Conservation (phyloP, 768 basidiomycete genomes). For the Termitomyces sp. region DNA sequence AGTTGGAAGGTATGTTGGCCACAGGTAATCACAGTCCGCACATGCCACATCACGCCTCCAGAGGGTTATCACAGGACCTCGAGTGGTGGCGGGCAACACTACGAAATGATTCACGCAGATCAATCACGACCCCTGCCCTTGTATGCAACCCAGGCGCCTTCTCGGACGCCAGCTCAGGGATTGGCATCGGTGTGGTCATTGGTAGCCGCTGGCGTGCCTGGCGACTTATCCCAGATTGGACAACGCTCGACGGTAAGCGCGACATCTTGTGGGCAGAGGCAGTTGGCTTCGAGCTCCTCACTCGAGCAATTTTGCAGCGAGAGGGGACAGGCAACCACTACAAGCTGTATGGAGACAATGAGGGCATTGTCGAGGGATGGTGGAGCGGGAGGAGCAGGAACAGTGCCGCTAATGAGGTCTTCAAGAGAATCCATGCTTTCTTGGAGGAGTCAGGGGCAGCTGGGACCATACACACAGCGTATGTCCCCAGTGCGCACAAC, state of each 20-base stretch:
- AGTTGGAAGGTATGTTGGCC: slow-evolving; percentile 13
- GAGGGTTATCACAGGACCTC: slow-evolving; percentile 11
- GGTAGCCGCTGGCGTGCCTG: neutral
- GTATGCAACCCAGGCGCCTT: slow-evolving; percentile 22
- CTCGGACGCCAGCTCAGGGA: slow-evolving; percentile 21
- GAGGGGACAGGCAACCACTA: neutral
- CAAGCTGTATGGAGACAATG: neutral
- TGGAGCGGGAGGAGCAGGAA: slow-evolving; percentile 25
- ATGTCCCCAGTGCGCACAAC: slow-evolving; percentile 27
- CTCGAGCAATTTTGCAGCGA: slow-evolving; percentile 8
- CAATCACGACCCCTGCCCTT: slow-evolving; percentile 19
- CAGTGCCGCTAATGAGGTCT: slow-evolving; percentile 16
- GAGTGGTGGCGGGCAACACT: slow-evolving; percentile 20
- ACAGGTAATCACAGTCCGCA: neutral
- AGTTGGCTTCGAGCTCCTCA: slow-evolving; percentile 32
- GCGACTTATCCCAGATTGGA: neutral
- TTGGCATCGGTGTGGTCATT: neutral
- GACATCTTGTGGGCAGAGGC: slow-evolving; percentile 40
- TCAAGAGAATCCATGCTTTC: too few relatives aligned
- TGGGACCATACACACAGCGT: slow-evolving; percentile 15
- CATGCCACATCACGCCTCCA: neutral
- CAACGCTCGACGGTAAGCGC: slow-evolving; percentile 12
- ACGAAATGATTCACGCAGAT: fast-evolving
- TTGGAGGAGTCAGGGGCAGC: too few relatives aligned
- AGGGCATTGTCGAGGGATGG: slow-evolving; percentile 30